Conservation (phyloP, 1,139 yeast genomes). For the Lodderomyces oxycetoniae region DNA sequence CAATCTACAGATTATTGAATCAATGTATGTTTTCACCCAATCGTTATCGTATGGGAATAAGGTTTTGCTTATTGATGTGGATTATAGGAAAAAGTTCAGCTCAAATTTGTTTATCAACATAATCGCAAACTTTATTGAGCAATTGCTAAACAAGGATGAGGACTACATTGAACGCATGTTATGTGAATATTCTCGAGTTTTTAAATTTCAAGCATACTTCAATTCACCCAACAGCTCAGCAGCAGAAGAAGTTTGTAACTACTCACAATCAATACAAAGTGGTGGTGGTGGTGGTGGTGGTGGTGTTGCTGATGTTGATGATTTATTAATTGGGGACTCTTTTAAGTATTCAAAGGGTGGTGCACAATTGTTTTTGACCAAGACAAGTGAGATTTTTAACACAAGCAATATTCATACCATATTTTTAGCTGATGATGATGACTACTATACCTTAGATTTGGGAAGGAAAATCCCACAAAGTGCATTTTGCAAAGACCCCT, state of each 20-base stretch:
- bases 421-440: constrained; percentile 7
- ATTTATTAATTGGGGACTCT: constrained; percentile 25
- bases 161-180: constrained; percentile 20
- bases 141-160: constrained; percentile 6
- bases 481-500: constrained; percentile 13
- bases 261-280: constrained; percentile 24
- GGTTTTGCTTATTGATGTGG: constrained; percentile 42
- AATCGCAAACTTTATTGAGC: constrained; percentile 24
- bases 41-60: constrained; percentile 27
- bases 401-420: constrained; percentile 9
- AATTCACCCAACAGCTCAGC: constrained; percentile 27
- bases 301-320: constrained; percentile 16
- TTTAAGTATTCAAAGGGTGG: constrained; percentile 18
- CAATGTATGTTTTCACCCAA: constrained; percentile 32
- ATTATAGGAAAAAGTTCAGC: constrained; percentile 29
- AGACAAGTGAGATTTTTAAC: constrained; percentile 9
- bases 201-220: constrained; percentile 40
- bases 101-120: constrained; percentile 15
- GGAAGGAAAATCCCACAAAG: not conserved
- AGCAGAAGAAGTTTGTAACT: constrained; percentile 42
- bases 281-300: not conserved
- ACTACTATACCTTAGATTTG: no score
- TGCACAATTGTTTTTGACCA: constrained; percentile 9
- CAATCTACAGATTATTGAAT: constrained; percentile 16
- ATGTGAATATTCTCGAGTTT: constrained; percentile 42